A percentile compares a stretch with the other conserved stretches of the same genome.
Evolutionary conservation across 2,329 filamentous ascomycete species (phyloP).

Genomic region (Fusarium anthophilum): DNA sequence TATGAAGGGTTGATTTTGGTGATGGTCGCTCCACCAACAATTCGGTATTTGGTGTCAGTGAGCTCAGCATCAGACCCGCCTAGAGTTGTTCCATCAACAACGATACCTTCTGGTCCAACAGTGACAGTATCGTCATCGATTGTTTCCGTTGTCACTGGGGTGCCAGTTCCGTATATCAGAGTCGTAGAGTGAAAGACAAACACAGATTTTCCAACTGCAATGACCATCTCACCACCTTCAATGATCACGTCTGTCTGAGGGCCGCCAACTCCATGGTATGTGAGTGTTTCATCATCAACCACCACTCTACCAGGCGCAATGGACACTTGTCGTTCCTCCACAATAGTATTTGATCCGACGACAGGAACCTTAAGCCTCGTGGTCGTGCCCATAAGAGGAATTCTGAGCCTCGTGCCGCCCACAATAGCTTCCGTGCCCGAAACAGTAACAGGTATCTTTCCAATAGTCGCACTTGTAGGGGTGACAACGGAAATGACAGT

Average conservation of each 20-base stretch:
- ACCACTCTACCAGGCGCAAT: conserved; percentile 49
- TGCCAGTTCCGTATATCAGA: conserved; percentile 55
- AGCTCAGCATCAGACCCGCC: conserved; percentile 52
- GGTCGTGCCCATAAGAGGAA: conserved; percentile 51
- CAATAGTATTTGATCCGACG: conserved; percentile 47
- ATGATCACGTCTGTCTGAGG: conserved; percentile 56
- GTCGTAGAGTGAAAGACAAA: conserved; percentile 55
- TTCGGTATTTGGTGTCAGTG: conserved; percentile 53
- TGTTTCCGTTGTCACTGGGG: conserved; percentile 48
- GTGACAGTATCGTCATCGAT: conserved; percentile 62
- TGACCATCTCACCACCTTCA: conserved; percentile 59
- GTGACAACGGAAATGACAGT: conserved; percentile 45
- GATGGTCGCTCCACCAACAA: conserved; percentile 63
- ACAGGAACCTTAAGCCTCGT: conserved; percentile 50
- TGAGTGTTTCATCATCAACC: conserved; percentile 51
- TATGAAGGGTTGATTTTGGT: conserved; percentile 59
- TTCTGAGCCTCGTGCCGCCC: conserved; percentile 54
- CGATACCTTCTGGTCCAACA: conserved; percentile 57
- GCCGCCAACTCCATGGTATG: conserved; percentile 45
- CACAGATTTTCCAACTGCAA: conserved; percentile 53
- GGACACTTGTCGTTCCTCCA: conserved; percentile 48
- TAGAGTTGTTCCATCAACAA: conserved; percentile 53
- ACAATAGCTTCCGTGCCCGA: conserved; percentile 54
- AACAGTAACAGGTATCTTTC: conserved; percentile 53
- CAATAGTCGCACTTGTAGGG: conserved; percentile 52